Base-by-base conservation (phyloP, 2,329 filamentous ascomycete species). In the Thielaviopsis ethacetica region DNA sequence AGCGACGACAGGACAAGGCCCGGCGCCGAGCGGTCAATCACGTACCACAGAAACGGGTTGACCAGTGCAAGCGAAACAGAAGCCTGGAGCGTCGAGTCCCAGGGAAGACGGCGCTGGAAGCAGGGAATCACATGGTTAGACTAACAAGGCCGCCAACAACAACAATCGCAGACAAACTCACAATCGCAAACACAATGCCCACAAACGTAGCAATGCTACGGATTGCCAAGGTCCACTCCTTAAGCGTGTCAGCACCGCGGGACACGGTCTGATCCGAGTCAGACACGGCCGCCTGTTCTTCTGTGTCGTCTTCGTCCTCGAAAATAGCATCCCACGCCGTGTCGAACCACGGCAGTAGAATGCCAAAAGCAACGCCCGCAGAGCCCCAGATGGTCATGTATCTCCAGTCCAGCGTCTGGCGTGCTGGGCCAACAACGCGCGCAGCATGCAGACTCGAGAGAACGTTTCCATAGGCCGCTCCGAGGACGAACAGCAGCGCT, bases 21-120 rank as follows among this genome's bases (percentile, higher is more conserved):
- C 0, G 90, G 80, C 64, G 83, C 84, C 53, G 89, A 93, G 56
- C 91, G 87, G 71, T 98, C 93, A 67, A 98, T 86, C 24, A 97
- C 77, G 71, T 95, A 98, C 93, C 93, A 98, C 19, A 98, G 75
- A 10, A 93, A 86, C 1, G 93, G 91, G 68, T 97, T 97, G 21
- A 86, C 88, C 61, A 97, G 81, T 22, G 90, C 88, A 54, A 98
- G 82, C 0, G 91, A 93, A 26, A 94, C 71, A 1, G 91, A 94
- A 21, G 94, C 83, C 71, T 98, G 93, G n/a, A 95, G 81, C 1
- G 90, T 93, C 9, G 91, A 96, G 65, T 91, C 81, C 93, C 93
- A 98, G 1, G 89, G 87, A 10, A 96, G 80, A n/a, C 58, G 58
- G 26, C 58, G 58, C 58, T 59, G 41, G 9, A 21, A 27, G 30